phyloP scores from a whole-genome alignment of 2,329 filamentous ascomycete species.

The Alternaria novae-zelandiae region DNA sequence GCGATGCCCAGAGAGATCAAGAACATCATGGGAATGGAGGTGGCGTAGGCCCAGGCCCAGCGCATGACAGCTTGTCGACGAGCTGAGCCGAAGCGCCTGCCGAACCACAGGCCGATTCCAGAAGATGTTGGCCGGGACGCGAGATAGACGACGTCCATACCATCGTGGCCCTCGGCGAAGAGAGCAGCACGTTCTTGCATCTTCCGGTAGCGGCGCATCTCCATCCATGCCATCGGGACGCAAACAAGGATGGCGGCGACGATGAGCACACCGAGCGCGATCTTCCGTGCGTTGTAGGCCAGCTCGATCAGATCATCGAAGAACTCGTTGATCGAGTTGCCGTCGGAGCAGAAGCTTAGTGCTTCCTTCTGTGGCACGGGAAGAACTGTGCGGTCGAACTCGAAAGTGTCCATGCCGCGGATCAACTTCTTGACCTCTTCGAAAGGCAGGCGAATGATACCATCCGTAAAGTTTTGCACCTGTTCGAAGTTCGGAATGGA shows the following conservation, averaged over 20 bases:
- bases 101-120: conserved; percentile 71
- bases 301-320: conserved; percentile 75
- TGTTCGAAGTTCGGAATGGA: conserved; percentile 83
- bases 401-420: conserved; percentile 72
- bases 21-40: conserved; percentile 82
- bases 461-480: conserved; percentile 81
- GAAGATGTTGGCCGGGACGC: conserved; percentile 81
- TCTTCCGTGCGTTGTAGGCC: conserved; percentile 71
- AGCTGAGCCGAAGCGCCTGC: conserved; percentile 67
- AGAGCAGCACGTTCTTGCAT: conserved; percentile 74
- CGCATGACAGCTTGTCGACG: conserved; percentile 75
- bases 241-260: conserved; percentile 75
- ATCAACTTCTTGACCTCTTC: conserved; percentile 77
- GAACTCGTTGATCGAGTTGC: conserved; percentile 81
- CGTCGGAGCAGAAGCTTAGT: conserved; percentile 86
- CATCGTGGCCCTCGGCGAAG: conserved; percentile 73
- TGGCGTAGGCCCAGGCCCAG: conserved; percentile 88
- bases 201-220: conserved; percentile 76
- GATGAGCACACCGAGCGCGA: conserved; percentile 77
- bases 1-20: conserved; percentile 82
- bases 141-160: conserved; percentile 88
- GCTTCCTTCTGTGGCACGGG: conserved; percentile 83
- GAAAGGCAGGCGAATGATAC: conserved; percentile 79
- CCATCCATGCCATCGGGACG: conserved; percentile 78
- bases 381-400: conserved; percentile 78